Percentiles rank a stretch among this genome's conserved stretches.
These are phyloP conservation scores for Dendrobium catenatum DNA, from an alignment of 106 monocot species.

Conservation along the genomic window DNA sequence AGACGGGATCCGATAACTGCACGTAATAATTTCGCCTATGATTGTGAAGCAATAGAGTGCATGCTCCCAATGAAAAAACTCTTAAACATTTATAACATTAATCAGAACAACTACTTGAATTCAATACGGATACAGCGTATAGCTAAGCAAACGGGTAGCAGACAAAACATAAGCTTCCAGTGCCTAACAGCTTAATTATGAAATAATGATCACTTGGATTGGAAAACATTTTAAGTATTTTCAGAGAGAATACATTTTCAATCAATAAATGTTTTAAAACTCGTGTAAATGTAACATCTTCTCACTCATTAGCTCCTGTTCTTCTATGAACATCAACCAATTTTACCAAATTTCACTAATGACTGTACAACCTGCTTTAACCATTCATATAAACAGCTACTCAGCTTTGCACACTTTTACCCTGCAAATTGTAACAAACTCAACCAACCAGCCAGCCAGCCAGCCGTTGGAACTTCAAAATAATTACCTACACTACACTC, in stretches of 20 bases:
- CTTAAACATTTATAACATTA: no score
- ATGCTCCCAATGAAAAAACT: no score
- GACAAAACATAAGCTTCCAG: no score
- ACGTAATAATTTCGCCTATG: no score
- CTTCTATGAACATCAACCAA: background rate
- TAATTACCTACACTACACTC: background rate
- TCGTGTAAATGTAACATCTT: background rate
- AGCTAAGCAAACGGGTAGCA: no score
- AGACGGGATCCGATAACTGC: no score
- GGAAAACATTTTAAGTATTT: no score
- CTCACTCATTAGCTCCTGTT: background rate
- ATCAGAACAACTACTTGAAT: no score
- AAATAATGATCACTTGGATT: no score
- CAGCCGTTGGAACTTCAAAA: background rate
- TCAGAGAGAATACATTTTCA: background rate
- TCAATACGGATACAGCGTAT: no score
- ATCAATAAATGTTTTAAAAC: background rate
- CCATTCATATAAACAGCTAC: background rate
- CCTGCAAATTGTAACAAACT: background rate
- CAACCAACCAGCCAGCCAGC: background rate
- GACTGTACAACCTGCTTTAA: constrained; percentile 3
- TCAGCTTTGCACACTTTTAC: constrained; percentile 4
- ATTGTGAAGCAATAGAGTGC: no score
- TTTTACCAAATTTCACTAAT: background rate
- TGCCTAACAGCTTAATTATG: no score